Evolutionary conservation across 768 basidiomycete species (phyloP).

Genomic region (Russula sp.): DNA sequence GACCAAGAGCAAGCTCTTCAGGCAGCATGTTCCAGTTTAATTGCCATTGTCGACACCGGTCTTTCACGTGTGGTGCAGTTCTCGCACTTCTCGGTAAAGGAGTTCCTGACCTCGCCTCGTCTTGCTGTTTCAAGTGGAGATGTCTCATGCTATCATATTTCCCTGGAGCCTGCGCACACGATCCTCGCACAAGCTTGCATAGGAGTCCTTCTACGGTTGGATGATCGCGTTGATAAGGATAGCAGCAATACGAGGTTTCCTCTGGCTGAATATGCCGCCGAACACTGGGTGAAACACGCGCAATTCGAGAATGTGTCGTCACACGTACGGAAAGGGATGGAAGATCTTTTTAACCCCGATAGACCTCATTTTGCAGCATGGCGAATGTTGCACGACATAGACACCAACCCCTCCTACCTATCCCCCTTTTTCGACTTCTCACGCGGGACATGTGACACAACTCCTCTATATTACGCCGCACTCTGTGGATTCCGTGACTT

Average conservation of each 20-base stretch:
- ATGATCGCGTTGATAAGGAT: neutral
- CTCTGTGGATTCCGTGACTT: constrained; percentile 1
- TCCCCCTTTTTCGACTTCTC: neutral
- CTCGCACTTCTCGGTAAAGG: neutral
- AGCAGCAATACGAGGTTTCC: neutral
- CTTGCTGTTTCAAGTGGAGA: neutral
- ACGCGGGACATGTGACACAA: neutral
- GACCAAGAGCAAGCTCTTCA: neutral
- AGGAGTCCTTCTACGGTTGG: neutral
- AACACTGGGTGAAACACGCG: neutral
- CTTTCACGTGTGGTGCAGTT: neutral
- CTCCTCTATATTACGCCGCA: neutral
- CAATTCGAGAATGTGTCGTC: neutral
- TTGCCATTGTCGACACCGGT: neutral
- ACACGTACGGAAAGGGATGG: neutral
- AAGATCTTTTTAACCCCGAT: neutral
- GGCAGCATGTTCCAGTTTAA: neutral
- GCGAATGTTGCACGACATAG: neutral
- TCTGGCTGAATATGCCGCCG: neutral
- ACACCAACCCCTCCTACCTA: neutral
- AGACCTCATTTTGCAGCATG: neutral
- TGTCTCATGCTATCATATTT: neutral
- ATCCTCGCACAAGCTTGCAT: neutral
- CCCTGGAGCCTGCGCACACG: neutral
- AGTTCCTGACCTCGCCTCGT: neutral